phyloP scores from a whole-genome alignment of 2,329 filamentous ascomycete genomes.

The Venturia nashicola region DNA sequence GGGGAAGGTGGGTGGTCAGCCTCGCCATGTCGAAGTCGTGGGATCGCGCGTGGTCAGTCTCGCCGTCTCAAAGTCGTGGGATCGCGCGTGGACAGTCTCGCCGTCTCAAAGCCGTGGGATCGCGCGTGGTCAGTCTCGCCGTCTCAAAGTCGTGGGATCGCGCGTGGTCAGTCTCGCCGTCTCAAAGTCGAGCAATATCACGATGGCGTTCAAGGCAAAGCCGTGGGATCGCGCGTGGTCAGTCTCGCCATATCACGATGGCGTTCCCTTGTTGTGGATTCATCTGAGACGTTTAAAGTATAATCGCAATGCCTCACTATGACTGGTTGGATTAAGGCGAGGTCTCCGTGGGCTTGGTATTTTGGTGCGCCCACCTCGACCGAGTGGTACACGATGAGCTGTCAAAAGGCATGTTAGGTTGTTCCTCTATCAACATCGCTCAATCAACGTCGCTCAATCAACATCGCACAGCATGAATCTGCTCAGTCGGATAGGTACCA shows the following conservation, averaged over 20 bases:
- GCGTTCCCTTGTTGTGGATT: not conserved
- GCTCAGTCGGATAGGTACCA: not conserved
- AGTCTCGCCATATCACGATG: no score
- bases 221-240: no score
- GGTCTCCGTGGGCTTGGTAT: no score
- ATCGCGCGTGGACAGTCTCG: no score
- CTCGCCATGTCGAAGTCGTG: not conserved
- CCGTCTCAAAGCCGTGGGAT: no score
- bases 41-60: no score
- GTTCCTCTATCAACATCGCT: not conserved
- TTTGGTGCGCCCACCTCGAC: not conserved
- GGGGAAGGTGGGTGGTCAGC: not conserved
- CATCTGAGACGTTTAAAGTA: not conserved
- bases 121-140: not conserved
- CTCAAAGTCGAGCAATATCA: no score
- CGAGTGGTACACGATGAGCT: not conserved
- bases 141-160: no score
- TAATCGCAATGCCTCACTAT: not conserved
- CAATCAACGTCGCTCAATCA: no score
- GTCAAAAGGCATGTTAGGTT: not conserved
- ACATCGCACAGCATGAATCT: not conserved
- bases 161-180: no score
- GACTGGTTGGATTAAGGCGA: not conserved
- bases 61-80: no score
- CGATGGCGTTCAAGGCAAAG: no score